A percentile compares a stretch with the other conserved stretches of the same genome.
These are phyloP conservation scores for Naganishia liquefaciens DNA, from an alignment of 1,284 basidiomycete species.

Conservation along the genomic window DNA sequence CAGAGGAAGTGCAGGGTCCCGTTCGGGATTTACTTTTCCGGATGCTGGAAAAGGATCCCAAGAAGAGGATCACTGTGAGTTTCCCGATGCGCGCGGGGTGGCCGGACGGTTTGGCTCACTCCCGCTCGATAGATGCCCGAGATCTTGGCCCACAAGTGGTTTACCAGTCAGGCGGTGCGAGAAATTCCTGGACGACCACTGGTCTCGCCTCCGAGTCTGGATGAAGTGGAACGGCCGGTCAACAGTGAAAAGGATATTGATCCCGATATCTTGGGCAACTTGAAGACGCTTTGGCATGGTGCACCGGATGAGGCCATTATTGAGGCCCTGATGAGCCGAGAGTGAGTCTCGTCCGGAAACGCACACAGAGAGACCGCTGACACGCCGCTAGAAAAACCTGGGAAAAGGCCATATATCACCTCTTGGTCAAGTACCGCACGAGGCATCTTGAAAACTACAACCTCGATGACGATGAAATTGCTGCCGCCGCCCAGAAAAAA, in stretches of 20 bases:
- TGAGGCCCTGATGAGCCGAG: constrained; percentile 62
- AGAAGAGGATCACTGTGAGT: constrained; percentile 78
- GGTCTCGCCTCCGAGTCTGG: constrained; percentile 67
- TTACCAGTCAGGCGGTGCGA: constrained; percentile 65
- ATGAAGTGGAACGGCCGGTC: constrained; percentile 69
- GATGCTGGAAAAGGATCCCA: constrained; percentile 85
- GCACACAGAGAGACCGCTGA: constrained; percentile 43
- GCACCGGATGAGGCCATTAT: constrained; percentile 71
- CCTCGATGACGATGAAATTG: constrained; percentile 57
- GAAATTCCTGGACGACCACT: constrained; percentile 59
- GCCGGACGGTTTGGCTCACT: background rate
- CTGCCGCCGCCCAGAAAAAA: constrained; percentile 37
- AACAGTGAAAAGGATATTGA: constrained; percentile 69
- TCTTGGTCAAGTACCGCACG: constrained; percentile 75
- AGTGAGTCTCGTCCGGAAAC: constrained; percentile 43
- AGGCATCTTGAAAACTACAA: constrained; percentile 67
- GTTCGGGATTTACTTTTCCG: constrained; percentile 79
- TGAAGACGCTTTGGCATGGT: constrained; percentile 86
- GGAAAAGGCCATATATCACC: constrained; percentile 90
- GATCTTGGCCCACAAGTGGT: constrained; percentile 87
- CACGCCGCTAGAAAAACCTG: constrained; percentile 67
- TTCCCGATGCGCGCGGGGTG: background rate
- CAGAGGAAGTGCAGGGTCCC: constrained; percentile 69
- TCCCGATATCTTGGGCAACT: constrained; percentile 82
- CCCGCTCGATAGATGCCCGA: constrained; percentile 67